Base-by-base conservation (phyloP, 164 flowering plant genomes). In the Taxillus chinensis region DNA sequence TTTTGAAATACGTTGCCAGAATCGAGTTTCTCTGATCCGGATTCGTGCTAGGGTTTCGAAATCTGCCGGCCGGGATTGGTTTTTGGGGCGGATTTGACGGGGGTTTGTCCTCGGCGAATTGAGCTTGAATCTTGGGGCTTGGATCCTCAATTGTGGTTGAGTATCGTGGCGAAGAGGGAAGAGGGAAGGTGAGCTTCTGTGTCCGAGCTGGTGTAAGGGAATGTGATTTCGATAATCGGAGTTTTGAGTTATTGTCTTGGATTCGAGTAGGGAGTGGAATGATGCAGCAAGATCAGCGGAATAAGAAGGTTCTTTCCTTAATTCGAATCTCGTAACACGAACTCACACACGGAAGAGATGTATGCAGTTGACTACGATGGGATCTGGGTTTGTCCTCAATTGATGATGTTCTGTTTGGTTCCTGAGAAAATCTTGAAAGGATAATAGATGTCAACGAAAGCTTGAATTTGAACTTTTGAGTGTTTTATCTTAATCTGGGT, bases 241-340 rank as follows among this genome's bases (percentile, higher is more conserved):
- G 27, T 27, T 27, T 27, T 27, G 27, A 27, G 27, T 27, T 27
- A 27, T 27, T 27, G 27, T 27, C 27, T 48, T 48, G 55, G 37
- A n/a, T 52, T n/a, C 3, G 17, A 4, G 55, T 9, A 0, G 5
- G 5, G 55, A 15, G 14, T 13, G 63, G 52, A 43, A 68, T 69
- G 72, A 79, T 79, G 83, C 80, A 70, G 72, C 75, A 69, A 71
- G 73, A 74, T 74, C 78, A 71, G 51, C 67, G 73, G 51, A 48
- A 11, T 15, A 79, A 67, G 72, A 79, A 77, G 83, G 83, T 48
- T 48, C 4, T 48, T 8, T 11, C 51, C 51, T 48, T 48, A 3
- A 8, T 48, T 48, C 51, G 27, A 27, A 27, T 27, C 27, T 27
- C 27, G 27, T 27, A 27, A 27, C 27, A 27, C 27, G 27, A 27